phyloP scores from a whole-genome alignment of 1,284 basidiomycete species.

The Sporisorium reilianum region DNA sequence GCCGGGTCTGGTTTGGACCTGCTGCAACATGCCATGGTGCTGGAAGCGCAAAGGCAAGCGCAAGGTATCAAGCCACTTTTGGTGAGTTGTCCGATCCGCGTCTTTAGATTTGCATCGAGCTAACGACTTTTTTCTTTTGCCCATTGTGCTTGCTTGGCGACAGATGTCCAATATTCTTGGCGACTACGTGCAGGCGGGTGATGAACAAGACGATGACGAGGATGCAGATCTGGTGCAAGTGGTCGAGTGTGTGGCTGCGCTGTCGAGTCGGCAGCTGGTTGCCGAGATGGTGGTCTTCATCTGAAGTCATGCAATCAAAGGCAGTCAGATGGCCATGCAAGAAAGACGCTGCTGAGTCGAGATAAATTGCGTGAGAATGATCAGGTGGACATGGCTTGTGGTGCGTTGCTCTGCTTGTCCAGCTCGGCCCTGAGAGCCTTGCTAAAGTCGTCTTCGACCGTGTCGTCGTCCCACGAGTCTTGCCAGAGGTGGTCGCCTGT shows the following conservation, averaged over 20 bases:
- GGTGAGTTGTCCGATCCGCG: constrained; percentile 10
- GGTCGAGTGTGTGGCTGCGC: constrained; percentile 41
- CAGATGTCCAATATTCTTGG: constrained; percentile 23
- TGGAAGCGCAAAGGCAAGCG: constrained; percentile 27
- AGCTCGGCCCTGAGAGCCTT: constrained; percentile 81
- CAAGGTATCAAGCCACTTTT: constrained; percentile 38
- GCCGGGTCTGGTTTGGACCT: neutral
- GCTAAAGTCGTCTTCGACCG: constrained; percentile 97
- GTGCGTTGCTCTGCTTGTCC: constrained; percentile 51
- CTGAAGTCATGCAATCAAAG: constrained; percentile 1
- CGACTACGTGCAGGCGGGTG: constrained; percentile 10
- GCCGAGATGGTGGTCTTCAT: constrained; percentile 35
- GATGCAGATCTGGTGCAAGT: constrained; percentile 32
- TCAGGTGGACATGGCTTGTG: constrained; percentile 57
- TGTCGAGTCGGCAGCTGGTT: constrained; percentile 25
- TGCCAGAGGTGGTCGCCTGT: constrained; percentile 84
- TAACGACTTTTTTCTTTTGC: neutral
- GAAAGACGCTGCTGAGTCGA: no score
- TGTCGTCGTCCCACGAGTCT: constrained; percentile 99
- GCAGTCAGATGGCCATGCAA: neutral
- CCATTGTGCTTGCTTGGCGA: neutral
- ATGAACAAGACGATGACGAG: neutral
- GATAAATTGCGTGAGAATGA: constrained; percentile 1
- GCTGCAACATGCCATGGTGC: constrained; percentile 21
- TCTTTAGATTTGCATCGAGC: neutral